Evolutionary conservation across 2,329 filamentous ascomycete species (phyloP), one percentile per base, ranked within the genome.

Genomic region (Cercospora brassicicola): DNA sequence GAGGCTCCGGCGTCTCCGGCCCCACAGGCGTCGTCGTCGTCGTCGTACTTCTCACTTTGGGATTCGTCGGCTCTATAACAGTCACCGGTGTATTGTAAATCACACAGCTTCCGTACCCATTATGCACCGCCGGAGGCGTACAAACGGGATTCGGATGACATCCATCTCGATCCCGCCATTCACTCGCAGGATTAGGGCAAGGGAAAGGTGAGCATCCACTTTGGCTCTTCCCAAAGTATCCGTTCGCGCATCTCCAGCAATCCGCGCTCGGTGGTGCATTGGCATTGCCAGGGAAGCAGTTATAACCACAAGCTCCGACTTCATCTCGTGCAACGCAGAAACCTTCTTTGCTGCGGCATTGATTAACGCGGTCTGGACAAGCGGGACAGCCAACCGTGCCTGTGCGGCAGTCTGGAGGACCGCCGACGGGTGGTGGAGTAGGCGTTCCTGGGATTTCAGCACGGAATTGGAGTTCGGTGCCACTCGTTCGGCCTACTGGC

Each of bases 241-340:
- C 57, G 20, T 30, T 20, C n/a, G n/a, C 6, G 33, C 57, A 59
- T 31, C 11, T 20, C 28, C 31, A 59, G 11, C 57, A 59, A n/a
- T 33, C 31, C 1, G 28, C 15, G 4, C 31, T 33, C 0, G 55
- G 26, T 11, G 55, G 55, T 5, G 11, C 55, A 11, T 59, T 59
- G 5, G 48, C 48, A n/a, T 59, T 59, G 3, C 55, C 55, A 1
- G 55, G 30, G 11, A 36, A 59, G 57, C 57, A 59, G 11, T 59
- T 59, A 18, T 59, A 59, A 15, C 57, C 57, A 26, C 57, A 59
- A 1, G 57, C 57, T 33, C 57, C 57, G n/a, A 59, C 57, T 20
- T 59, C 57, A 20, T 59, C 57, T 20, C 57, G 57, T 23, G 57
- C 31, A 1, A 59, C 57, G 10, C 57, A 59, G n/a, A 13, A 33